phyloP scores from a whole-genome alignment of 1,139 yeast genomes.

The Geotrichum cucujoidarum region DNA sequence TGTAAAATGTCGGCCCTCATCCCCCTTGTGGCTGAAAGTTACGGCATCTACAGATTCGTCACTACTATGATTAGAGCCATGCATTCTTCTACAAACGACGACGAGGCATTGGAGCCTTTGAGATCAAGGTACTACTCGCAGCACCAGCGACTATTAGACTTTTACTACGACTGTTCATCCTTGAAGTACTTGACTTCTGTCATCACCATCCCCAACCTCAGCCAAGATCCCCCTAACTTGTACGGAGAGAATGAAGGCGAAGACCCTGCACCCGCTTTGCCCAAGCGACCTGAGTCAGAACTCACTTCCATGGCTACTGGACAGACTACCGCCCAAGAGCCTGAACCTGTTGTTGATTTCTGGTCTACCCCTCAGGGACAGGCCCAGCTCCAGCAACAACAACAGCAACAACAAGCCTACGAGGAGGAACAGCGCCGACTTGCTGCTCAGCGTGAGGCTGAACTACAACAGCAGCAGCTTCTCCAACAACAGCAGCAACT shows the following conservation, averaged over 20 bases:
- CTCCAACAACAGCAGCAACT: slow-evolving; percentile 57
- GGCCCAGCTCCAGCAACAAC: slow-evolving; percentile 38
- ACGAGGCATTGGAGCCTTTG: slow-evolving; percentile 72
- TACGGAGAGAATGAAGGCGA: slow-evolving; percentile 44
- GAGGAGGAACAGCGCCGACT: slow-evolving; percentile 51
- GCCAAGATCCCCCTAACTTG: slow-evolving; percentile 65
- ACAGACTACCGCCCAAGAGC: slow-evolving; percentile 38
- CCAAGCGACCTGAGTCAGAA: slow-evolving; percentile 41
- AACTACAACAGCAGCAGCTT: slow-evolving; percentile 44
- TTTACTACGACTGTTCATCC: slow-evolving; percentile 86
- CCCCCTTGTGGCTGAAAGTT: slow-evolving; percentile 88
- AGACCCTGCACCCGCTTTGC: slow-evolving; percentile 41
- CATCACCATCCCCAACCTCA: slow-evolving; percentile 79
- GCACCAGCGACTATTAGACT: slow-evolving; percentile 72
- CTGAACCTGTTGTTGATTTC: slow-evolving; percentile 41
- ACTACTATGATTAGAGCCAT: slow-evolving; percentile 89
- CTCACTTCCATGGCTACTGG: slow-evolving; percentile 34
- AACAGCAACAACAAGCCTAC: slow-evolving; percentile 40
- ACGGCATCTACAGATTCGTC: slow-evolving; percentile 85
- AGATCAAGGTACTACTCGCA: slow-evolving; percentile 72
- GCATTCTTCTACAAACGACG: slow-evolving; percentile 70
- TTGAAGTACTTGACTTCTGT: slow-evolving; percentile 77
- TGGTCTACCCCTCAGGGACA: slow-evolving; percentile 42
- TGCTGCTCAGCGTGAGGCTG: slow-evolving; percentile 48
- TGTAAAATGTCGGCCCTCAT: slow-evolving; percentile 84